Conservation (phyloP, 805 yeast genomes). For the Ogataea thermomethanolica region DNA sequence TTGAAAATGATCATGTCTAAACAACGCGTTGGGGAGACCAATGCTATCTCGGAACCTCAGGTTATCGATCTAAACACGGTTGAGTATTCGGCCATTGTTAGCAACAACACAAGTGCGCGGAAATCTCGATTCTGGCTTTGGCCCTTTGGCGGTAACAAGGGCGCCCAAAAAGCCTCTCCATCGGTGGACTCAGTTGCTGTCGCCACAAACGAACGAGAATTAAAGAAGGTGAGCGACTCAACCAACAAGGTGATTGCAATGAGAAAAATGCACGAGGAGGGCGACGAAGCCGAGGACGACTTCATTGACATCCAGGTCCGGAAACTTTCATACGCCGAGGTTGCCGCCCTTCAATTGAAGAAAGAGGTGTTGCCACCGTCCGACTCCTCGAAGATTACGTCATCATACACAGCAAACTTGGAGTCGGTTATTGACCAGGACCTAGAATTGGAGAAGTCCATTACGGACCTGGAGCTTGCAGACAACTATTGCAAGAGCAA, state of each 20-base stretch:
- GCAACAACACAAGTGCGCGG: constrained; percentile 4
- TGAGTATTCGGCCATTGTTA: constrained; percentile 2
- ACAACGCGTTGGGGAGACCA: constrained; percentile 1
- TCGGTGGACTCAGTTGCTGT: neutral
- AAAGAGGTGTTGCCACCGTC: neutral
- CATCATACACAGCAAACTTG: neutral
- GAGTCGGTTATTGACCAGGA: constrained; percentile 30
- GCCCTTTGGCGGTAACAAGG: constrained; percentile 15
- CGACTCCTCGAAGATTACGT: constrained; percentile 1
- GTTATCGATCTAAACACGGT: constrained; percentile 26
- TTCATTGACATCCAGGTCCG: constrained; percentile 46
- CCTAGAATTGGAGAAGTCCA: constrained; percentile 29
- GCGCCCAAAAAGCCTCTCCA: neutral
- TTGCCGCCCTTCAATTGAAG: constrained; percentile 34
- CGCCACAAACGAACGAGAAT: constrained; percentile 6
- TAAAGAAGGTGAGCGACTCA: constrained; percentile 15
- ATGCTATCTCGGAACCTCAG: constrained; percentile 8
- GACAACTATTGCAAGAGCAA: constrained; percentile 19
- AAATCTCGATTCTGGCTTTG: constrained; percentile 19
- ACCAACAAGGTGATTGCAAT: constrained; percentile 32
- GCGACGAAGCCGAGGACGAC: constrained; percentile 23
- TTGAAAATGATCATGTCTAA: constrained; percentile 4
- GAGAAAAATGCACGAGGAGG: constrained; percentile 25
- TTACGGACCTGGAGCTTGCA: constrained; percentile 33
- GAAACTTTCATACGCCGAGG: constrained; percentile 52